Base-by-base conservation (phyloP, 2,329 filamentous ascomycete genomes). In the Arachnopeziza araneosa region DNA sequence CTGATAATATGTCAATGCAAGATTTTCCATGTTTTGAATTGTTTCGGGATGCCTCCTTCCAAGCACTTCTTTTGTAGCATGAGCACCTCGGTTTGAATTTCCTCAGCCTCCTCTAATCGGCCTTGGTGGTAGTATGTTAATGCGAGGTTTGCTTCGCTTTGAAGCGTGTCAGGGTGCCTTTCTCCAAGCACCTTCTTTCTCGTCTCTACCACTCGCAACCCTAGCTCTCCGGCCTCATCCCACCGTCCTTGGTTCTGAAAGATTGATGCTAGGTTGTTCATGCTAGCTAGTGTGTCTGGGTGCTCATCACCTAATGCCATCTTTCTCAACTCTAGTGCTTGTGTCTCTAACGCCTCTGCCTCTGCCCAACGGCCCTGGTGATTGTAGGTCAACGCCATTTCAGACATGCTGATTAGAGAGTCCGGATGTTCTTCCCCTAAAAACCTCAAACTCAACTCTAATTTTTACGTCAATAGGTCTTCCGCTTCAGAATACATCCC, bases 121-220 rank as follows among this genome's bases (percentile, higher is more conserved):
- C 63, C 58, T 8, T 53, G n/a, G 50, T 52, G 52, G 14, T 52
- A 19, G 6, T 32, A 53, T 8, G 51, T 36, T n/a, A 60, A 57
- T 21, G 24, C 63, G 26, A 60, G 50, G 50, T 59, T 63, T 57
- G 21, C 56, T 61, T 64, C 59, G 9, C 60, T 62, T 59, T 14
- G 53, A 50, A 68, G 60, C 36, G 61, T 67, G 52, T 68, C 57
- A 5, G 24, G 51, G 19, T 53, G 51, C 23, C 24, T 22, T 9
- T 4, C 23, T 7, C 51, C 51, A 12, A 53, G 24, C n/a, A 22
- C 21, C 22, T 55, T 53, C 23, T 10, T n/a, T 1, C 44, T n/a
- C 24, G 23, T 56, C 48, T 59, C 58, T 23, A 49, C 14, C 14
- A 14, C 14, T 14, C 14, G 30, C 30, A 7, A 7, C 7, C 30